Conservation (phyloP, 495 filamentous ascomycete genomes). For the Penicillium argentinense region DNA sequence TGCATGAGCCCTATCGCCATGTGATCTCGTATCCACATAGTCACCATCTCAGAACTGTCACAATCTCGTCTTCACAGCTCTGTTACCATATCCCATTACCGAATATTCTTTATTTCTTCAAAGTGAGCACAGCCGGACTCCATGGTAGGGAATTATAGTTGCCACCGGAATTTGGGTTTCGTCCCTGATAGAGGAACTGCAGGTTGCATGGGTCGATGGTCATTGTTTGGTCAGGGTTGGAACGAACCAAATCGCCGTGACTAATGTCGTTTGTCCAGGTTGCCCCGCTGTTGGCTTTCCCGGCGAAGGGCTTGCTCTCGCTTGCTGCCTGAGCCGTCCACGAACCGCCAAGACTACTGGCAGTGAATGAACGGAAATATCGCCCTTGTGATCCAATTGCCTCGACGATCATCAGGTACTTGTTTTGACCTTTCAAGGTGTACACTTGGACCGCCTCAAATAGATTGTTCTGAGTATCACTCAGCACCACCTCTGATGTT, state of each 20-base stretch:
- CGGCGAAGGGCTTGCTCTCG: conserved; percentile 58
- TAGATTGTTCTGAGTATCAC: background rate
- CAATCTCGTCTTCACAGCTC: background rate
- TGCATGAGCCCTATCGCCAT: no score
- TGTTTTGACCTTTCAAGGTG: conserved; percentile 44
- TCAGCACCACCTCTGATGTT: background rate
- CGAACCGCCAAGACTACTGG: conserved; percentile 48
- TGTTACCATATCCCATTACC: background rate
- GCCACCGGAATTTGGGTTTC: conserved; percentile 22
- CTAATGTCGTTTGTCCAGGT: conserved; percentile 66
- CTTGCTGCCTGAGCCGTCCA: conserved; percentile 54
- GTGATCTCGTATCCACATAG: no score
- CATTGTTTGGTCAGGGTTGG: conserved; percentile 55
- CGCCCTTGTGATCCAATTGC: conserved; percentile 56
- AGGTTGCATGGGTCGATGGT: conserved; percentile 58
- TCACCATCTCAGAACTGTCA: no score
- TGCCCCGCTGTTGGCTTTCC: conserved; percentile 60
- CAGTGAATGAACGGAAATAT: conserved; percentile 65
- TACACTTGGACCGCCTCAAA: conserved; percentile 4
- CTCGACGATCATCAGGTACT: conserved; percentile 66
- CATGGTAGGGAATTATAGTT: background rate
- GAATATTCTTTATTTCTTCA: conserved; percentile 1
- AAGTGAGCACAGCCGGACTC: background rate
- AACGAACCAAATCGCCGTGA: conserved; percentile 59
- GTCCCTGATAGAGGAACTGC: conserved; percentile 59